phyloP scores from a whole-genome alignment of 139 green algal species.

The Chlorella sp. region DNA sequence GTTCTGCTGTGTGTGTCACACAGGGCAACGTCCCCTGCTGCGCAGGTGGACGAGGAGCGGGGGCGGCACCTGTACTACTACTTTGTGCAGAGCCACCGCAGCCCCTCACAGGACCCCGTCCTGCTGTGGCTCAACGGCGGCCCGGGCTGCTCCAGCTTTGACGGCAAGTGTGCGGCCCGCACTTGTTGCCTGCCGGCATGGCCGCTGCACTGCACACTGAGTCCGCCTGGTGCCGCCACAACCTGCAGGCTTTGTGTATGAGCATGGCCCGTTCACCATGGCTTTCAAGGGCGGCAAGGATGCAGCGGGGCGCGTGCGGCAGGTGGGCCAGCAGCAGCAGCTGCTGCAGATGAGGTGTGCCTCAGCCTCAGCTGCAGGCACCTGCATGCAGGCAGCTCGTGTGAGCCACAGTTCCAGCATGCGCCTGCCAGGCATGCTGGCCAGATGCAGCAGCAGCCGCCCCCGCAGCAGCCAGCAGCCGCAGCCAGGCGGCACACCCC shows the following conservation, averaged over 20 bases:
- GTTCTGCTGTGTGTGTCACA: neutral
- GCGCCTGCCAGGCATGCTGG: neutral
- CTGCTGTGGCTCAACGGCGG: conserved; percentile 81
- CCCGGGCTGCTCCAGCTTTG: conserved; percentile 48
- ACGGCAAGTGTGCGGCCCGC: neutral
- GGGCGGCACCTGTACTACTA: conserved; percentile 59
- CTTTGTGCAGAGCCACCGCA: conserved; percentile 48
- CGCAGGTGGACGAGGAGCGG: neutral
- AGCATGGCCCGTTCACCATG: conserved; percentile 65
- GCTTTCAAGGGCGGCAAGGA: conserved; percentile 36
- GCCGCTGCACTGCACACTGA: no score
- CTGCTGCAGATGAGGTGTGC: no score
- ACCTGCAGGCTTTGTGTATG: conserved; percentile 68
- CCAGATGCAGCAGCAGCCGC: no score
- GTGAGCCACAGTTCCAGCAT: no score
- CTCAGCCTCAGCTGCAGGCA: no score
- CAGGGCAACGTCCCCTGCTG: no score
- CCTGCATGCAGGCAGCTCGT: no score
- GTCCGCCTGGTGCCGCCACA: neutral
- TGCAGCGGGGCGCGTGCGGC: conserved; percentile 33
- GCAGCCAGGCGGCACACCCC: no score
- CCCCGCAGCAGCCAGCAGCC: neutral
- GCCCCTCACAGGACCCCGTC: conserved; percentile 50
- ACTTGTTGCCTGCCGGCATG: no score
- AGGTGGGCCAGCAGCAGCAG: conserved; percentile 36